These are phyloP conservation scores for Funneliformis geosporum DNA, from an alignment of 192 early-diverging fungal genomes.

Conservation along the genomic window DNA sequence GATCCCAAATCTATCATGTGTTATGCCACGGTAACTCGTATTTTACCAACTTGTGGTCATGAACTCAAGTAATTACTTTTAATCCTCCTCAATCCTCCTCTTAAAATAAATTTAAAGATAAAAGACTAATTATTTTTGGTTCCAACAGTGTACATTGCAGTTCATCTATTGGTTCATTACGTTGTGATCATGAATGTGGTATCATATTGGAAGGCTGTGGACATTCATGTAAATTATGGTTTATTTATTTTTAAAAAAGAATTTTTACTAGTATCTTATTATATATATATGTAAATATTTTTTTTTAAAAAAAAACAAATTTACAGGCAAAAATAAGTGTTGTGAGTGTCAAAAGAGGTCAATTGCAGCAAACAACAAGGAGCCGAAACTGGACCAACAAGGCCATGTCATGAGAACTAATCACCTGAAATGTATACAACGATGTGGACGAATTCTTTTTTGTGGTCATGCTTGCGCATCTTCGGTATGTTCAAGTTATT, in stretches of 20 bases:
- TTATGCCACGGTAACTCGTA: slow-evolving; percentile 24
- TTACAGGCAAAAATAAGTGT: slow-evolving; percentile 34
- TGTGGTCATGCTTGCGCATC: slow-evolving; percentile 46
- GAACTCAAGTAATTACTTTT: slow-evolving; percentile 29
- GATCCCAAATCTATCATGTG: slow-evolving; percentile 34
- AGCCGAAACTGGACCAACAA: background rate
- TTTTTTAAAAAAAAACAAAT: slow-evolving; percentile 33
- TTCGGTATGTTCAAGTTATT: slow-evolving; percentile 40
- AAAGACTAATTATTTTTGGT: too few species aligned
- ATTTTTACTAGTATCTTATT: background rate
- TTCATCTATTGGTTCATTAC: slow-evolving; percentile 35
- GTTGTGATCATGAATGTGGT: slow-evolving; percentile 37
- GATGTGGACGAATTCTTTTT: slow-evolving; percentile 38
- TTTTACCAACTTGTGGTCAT: slow-evolving; percentile 49
- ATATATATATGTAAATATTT: background rate
- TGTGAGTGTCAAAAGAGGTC: background rate
- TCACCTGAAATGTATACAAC: slow-evolving; percentile 41
- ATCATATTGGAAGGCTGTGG: slow-evolving; percentile 35
- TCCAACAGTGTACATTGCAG: background rate
- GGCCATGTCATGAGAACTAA: slow-evolving; percentile 20
- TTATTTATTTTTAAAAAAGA: slow-evolving; percentile 30
- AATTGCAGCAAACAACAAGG: background rate
- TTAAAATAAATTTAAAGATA: too few species aligned
- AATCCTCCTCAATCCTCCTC: too few species aligned
- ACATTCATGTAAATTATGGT: slow-evolving; percentile 39